A percentile compares a stretch with the other conserved stretches of the same genome.
Conservation (phyloP, 2,329 filamentous ascomycete genomes). For the Lachnellula willkommii region DNA sequence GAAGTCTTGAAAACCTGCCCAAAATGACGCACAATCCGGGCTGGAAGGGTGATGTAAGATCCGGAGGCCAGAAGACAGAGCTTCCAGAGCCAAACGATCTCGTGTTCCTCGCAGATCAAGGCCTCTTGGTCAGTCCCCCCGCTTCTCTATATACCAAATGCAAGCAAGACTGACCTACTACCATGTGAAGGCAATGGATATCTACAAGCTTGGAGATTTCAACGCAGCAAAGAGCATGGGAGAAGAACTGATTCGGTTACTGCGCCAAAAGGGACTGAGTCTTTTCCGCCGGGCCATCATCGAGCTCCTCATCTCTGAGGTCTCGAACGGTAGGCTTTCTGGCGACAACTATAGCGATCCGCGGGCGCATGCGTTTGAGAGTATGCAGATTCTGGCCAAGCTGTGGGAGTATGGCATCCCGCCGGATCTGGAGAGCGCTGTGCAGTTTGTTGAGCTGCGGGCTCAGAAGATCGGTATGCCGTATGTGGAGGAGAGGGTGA, state of each 20-base stretch:
- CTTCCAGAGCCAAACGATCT: slow-evolving; percentile 3
- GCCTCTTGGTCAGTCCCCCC: background rate
- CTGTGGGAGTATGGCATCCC: background rate
- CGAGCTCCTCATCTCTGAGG: slow-evolving; percentile 2
- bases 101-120: slow-evolving; percentile 1
- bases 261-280: background rate
- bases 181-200: background rate
- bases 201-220: background rate
- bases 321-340: background rate
- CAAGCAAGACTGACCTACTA: background rate
- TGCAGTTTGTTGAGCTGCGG: background rate
- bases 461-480: background rate
- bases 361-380: slow-evolving; percentile 1
- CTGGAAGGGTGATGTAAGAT: background rate
- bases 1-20: background rate
- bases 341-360: background rate
- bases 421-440: slow-evolving; percentile 3
- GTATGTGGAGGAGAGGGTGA: background rate
- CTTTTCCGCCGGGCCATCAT: slow-evolving; percentile 1
- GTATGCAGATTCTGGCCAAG: slow-evolving; percentile 1
- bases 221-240: background rate
- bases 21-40: background rate
- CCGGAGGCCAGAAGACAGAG: background rate
- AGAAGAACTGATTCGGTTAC: background rate
- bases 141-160: background rate